These are phyloP conservation scores for Corylus americana DNA, from an alignment of 306 rosid species.

Conservation along the genomic window DNA sequence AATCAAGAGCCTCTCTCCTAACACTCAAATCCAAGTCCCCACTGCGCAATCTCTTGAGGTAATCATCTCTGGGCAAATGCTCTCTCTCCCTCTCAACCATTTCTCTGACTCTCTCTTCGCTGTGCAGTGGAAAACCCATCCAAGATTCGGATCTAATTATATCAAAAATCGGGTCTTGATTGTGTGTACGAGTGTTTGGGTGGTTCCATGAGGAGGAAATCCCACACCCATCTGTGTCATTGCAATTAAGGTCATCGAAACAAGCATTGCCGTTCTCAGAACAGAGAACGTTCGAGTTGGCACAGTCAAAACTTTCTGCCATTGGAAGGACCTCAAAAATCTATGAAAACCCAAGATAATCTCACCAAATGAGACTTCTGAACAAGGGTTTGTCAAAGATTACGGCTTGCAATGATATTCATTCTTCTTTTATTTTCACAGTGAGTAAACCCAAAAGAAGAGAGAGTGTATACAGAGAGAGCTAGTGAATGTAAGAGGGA, in stretches of 20 bases:
- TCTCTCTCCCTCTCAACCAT: constrained; percentile 61
- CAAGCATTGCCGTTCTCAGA: constrained; percentile 41
- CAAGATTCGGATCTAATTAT: constrained; percentile 37
- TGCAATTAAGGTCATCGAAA: constrained; percentile 48
- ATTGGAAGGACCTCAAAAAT: constrained; percentile 40
- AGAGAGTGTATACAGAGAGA: constrained; percentile 1
- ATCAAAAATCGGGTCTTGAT: constrained; percentile 28
- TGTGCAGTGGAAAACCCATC: constrained; percentile 37
- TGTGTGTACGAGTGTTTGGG: constrained; percentile 23
- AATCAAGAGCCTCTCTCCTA: constrained; percentile 68
- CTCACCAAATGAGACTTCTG: constrained; percentile 39
- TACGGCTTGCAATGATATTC: constrained; percentile 14
- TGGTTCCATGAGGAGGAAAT: constrained; percentile 37
- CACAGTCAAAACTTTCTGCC: constrained; percentile 52
- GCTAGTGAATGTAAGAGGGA: neutral
- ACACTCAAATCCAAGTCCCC: constrained; percentile 68
- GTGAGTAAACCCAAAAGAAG: constrained; percentile 26
- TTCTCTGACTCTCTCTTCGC: constrained; percentile 43
- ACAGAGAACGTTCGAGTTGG: constrained; percentile 46
- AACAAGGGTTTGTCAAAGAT: constrained; percentile 32
- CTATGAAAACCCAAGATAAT: constrained; percentile 36
- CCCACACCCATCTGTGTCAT: constrained; percentile 39
- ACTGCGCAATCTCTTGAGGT: constrained; percentile 54
- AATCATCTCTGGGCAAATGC: constrained; percentile 62
- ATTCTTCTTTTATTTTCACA: neutral